phyloP scores from a whole-genome alignment of 805 yeast genomes.

The Cyberlindnera americana region DNA sequence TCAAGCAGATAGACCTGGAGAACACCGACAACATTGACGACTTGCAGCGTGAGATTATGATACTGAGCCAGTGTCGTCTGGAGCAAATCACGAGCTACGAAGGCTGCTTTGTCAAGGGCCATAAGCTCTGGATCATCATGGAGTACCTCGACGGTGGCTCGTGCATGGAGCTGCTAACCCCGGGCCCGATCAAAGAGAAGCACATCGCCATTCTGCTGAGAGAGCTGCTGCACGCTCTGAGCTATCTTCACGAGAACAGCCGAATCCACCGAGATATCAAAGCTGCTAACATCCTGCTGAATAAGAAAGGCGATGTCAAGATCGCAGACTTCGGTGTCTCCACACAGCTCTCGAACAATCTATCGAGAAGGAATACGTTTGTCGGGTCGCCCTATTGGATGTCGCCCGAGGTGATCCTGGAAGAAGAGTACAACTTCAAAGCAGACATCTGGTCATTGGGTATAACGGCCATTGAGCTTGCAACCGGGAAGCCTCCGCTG shows the following conservation, averaged over 20 bases:
- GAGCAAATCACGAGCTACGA: constrained; percentile 87
- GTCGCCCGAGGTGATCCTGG: constrained; percentile 97
- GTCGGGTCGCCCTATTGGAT: constrained; percentile 95
- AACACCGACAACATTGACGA: constrained; percentile 88
- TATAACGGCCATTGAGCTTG: constrained; percentile 87
- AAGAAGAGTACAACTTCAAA: constrained; percentile 78
- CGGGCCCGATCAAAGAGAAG: constrained; percentile 86
- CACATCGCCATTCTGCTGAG: constrained; percentile 75
- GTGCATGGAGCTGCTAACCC: constrained; percentile 64
- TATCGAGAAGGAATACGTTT: constrained; percentile 60
- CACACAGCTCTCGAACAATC: constrained; percentile 66
- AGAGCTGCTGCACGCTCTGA: constrained; percentile 70
- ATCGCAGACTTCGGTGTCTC: constrained; percentile 97
- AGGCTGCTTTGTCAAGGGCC: constrained; percentile 80
- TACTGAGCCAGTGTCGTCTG: constrained; percentile 73
- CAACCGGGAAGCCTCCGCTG: constrained; percentile 97
- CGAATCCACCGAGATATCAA: constrained; percentile 91
- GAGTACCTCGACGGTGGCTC: constrained; percentile 97
- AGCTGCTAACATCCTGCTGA: constrained; percentile 83
- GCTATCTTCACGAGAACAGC: constrained; percentile 69
- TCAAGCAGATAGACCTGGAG: constrained; percentile 87
- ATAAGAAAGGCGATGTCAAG: constrained; percentile 70
- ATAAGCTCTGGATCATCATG: constrained; percentile 93
- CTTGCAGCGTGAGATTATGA: constrained; percentile 86
- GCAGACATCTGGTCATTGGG: constrained; percentile 99